Evolutionary conservation across 805 yeast genomes (phyloP).

Genomic region (Myxozyma mucilagina): DNA sequence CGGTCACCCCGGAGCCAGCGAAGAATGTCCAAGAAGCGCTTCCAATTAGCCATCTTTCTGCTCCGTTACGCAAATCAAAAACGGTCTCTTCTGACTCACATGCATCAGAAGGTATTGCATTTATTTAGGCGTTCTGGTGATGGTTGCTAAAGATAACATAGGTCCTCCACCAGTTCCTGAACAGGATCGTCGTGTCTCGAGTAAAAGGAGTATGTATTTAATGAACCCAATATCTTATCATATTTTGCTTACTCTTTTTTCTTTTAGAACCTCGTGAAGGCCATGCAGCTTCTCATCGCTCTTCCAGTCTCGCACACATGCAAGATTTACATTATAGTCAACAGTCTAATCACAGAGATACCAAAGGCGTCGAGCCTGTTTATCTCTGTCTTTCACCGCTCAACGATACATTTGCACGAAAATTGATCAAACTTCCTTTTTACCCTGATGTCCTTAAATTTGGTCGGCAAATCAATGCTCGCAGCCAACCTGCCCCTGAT

Average conservation of each 20-base stretch:
- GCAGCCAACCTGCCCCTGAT: slow-evolving; percentile 56
- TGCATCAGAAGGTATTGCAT: no score
- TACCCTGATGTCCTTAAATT: slow-evolving; percentile 80
- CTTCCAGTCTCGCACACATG: background rate
- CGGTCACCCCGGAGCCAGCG: no score
- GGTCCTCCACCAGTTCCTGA: slow-evolving; percentile 14
- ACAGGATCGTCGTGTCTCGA: slow-evolving; percentile 4
- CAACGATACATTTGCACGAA: slow-evolving; percentile 79
- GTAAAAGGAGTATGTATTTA: slow-evolving; percentile 16
- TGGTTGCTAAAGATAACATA: background rate
- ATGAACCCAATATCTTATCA: background rate
- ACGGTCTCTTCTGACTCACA: no score
- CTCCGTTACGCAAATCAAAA: no score
- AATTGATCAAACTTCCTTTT: slow-evolving; percentile 75
- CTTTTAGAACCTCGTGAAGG: slow-evolving; percentile 24
- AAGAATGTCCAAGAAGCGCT: no score
- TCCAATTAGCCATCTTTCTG: no score
- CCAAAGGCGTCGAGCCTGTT: slow-evolving; percentile 15
- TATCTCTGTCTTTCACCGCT: slow-evolving; percentile 55
- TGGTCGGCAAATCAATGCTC: slow-evolving; percentile 76
- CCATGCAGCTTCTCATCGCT: slow-evolving; percentile 14
- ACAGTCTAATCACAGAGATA: slow-evolving; percentile 3
- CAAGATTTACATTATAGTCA: background rate
- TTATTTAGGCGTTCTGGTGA: background rate
- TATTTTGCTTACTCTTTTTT: background rate